Percentiles rank a stretch among this genome's conserved stretches.
phyloP scores from a whole-genome alignment of 2,329 filamentous ascomycete genomes.

The Aspergillus fijiensis region DNA sequence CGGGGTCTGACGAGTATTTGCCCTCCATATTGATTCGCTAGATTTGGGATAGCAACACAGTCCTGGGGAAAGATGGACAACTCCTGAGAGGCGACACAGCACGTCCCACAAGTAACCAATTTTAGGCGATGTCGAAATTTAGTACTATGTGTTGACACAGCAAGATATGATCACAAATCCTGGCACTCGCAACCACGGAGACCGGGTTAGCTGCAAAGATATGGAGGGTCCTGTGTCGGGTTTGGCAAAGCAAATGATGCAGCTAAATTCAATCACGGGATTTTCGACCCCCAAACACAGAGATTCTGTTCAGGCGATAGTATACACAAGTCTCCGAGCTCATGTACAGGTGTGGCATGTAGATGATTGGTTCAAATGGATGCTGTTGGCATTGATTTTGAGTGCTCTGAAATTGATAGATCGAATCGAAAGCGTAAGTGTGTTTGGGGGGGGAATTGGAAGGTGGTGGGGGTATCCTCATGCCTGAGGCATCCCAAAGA shows the following conservation, averaged over 20 bases:
- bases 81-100: neutral
- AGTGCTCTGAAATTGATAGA: neutral
- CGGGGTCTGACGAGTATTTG: conserved; percentile 64
- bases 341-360: no score
- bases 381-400: neutral
- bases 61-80: neutral
- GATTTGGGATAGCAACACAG: neutral
- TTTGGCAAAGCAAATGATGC: neutral
- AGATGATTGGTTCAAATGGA: neutral
- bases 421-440: conserved; percentile 7
- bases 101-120: neutral
- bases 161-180: neutral
- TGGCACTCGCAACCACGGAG: neutral
- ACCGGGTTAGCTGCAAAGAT: neutral
- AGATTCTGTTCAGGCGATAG: neutral
- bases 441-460: conserved; percentile 7
- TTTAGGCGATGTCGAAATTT: neutral
- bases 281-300: neutral
- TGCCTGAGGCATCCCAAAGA: conserved; percentile 28
- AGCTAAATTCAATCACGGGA: neutral
- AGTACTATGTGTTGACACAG: no score
- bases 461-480: conserved; percentile 21
- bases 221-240: neutral
- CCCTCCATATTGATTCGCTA: conserved; percentile 26
- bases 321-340: no score